These are phyloP conservation scores for Fusarium sp. DNA, from an alignment of 2,329 filamentous ascomycete species.

Conservation along the genomic window DNA sequence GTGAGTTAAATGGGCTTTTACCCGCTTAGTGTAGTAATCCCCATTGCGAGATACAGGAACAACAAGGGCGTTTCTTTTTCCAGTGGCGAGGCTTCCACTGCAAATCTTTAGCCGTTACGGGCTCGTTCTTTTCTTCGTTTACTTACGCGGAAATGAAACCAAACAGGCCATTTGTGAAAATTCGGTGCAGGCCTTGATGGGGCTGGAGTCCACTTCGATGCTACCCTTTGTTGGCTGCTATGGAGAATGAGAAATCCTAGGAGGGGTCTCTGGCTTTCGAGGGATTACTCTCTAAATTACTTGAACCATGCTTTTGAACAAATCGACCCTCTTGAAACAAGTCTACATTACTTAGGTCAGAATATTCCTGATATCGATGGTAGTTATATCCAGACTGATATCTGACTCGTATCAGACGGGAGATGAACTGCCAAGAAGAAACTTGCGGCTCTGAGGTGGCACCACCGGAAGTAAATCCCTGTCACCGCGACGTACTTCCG, in stretches of 20 bases:
- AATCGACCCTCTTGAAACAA: rapidly evolving
- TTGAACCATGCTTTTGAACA: too few relatives aligned
- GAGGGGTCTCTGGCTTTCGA: too few relatives aligned
- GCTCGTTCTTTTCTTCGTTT: not conserved
- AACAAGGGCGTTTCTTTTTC: not conserved
- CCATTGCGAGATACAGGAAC: not conserved
- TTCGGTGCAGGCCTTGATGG: not conserved
- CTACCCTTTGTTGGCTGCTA: not conserved
- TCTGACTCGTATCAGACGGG: not conserved
- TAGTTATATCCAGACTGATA: too few relatives aligned
- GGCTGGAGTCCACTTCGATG: constrained; percentile 10
- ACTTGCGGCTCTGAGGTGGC: not conserved
- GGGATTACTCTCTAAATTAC: rapidly evolving
- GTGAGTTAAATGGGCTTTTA: not conserved
- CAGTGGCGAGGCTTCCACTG: not conserved
- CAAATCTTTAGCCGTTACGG: not conserved
- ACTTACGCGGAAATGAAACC: not conserved
- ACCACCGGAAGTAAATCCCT: not conserved
- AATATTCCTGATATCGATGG: rapidly evolving
- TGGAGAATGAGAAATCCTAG: not conserved
- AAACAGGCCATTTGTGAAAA: constrained; percentile 8
- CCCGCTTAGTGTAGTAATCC: not conserved
- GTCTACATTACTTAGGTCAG: rapidly evolving
- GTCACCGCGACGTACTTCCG: not conserved
- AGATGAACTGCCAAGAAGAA: constrained; percentile 2